Evolutionary conservation across 2,329 filamentous ascomycete species (phyloP), one percentile per base, ranked within the genome.

Genomic region (Pleurostoma richardsiae): DNA sequence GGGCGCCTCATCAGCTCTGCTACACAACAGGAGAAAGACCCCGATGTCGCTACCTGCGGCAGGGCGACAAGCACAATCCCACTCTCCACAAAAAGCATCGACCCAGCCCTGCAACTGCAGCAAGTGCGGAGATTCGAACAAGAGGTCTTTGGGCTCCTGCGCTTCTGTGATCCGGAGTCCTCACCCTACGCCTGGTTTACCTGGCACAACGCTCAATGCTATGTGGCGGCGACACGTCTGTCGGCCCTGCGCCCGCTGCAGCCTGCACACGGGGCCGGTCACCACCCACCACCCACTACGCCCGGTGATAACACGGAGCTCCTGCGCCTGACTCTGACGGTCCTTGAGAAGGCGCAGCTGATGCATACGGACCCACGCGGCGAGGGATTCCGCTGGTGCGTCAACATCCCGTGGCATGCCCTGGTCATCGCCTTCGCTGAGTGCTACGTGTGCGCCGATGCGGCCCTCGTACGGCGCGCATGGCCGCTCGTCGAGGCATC

Each of bases 301-400:
- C 43, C n/a, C 47, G 33, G 29, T 45, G 41, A 19, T 19, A 10
- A 40, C 30, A 27, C 48, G 11, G 49, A 52, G 31, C 10, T 54
- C 10, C 49, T 57, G 4, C 41, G 45, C 27, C 41, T 47, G 19
- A 45, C 58, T 10, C 29, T 54, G 1, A 45, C 47, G 11, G 49
- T 49, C 10, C 48, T 64, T 4, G 56, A 62, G 29, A 59, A 61
- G 41, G 50, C 51, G 4, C 50, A 55, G 1, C 49, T 59, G 4
- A 54, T 64, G 26, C 56, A 59, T 19, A 60, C 52, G 0, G 55
- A 61, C 36, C 51, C 56, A 2, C 56, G 57, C n/a, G 59, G 58
- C 27, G 59, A 62, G 43, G 57, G 55, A 1, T 62, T 59, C 26
- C 52, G 59, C 30, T 62, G 59, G 61, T 58, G 58, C 40, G 46